Conservation (phyloP, 345 rosid species). For the Sonneratia alba region DNA sequence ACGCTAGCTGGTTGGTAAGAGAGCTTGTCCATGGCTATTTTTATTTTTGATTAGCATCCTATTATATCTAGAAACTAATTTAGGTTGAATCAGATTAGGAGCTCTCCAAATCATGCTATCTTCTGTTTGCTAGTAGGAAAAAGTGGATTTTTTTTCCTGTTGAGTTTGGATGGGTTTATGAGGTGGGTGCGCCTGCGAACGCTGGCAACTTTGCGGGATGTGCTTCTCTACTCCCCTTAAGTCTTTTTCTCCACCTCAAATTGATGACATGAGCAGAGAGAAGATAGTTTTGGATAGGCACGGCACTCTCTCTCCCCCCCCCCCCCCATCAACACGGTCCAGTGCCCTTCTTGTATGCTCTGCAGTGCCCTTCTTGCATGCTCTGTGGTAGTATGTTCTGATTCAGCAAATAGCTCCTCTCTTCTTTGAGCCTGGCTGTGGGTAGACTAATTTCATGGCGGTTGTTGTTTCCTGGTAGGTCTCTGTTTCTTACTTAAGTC, state of each 20-base stretch:
- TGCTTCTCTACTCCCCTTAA: neutral
- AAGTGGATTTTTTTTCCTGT: neutral
- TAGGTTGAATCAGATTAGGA: neutral
- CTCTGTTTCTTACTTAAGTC: too few relatives aligned
- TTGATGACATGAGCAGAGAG: neutral
- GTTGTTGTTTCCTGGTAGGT: too few relatives aligned
- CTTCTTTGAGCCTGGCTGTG: neutral
- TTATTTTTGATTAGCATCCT: too few relatives aligned
- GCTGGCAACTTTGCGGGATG: neutral
- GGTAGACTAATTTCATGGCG: neutral
- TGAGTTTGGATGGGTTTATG: neutral
- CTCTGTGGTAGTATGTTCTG: neutral
- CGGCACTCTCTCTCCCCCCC: too few relatives aligned
- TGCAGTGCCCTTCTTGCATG: neutral
- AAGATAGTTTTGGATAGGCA: too few relatives aligned
- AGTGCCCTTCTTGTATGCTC: neutral
- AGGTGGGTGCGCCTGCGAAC: neutral
- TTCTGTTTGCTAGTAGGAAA: neutral
- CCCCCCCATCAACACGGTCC: neutral
- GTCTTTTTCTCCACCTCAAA: neutral
- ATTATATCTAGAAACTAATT: too few relatives aligned
- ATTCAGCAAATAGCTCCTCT: neutral
- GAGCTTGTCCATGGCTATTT: too few relatives aligned
- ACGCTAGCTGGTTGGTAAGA: too few relatives aligned
- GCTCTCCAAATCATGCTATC: neutral